Evolutionary conservation across 2,329 filamentous ascomycete species (phyloP), one percentile per base, ranked within the genome.

Genomic region (Fusarium avenaceum): DNA sequence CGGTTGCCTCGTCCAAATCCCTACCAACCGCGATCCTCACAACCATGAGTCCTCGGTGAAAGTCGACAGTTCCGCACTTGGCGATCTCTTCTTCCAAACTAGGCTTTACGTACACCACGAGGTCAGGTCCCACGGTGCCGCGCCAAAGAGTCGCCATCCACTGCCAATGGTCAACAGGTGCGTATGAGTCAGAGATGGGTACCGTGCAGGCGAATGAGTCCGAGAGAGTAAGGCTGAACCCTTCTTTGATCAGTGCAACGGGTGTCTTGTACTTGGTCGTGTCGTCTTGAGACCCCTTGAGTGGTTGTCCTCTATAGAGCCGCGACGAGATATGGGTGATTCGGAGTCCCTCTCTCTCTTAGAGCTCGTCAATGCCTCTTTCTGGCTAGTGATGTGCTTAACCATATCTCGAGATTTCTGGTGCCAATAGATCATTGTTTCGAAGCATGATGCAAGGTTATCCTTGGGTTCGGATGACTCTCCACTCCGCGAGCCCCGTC

Each of bases 141-240:
- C 94, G 89, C 95, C 95, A 98, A 22, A 97, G 86, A 43, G 92
- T 95, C 35, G 95, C 95, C 84, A 96, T 93, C 95, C 95, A 98
- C 78, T 96, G 92, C 94, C 95, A 98, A 80, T 98, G 95, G 73
- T 97, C 94, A n/a, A 92, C 86, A 0, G 92, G 89, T 17, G 89
- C 87, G 77, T 96, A 97, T 8, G 86, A 84, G 75, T 97, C 94
- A 19, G 85, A 82, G 69, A 96, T 93, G 2, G 92, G 90, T 43
- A 94, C 89, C 15, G 85, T 83, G 55, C 87, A 88, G 2, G 94
- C 92, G 76, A 91, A 95, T 47, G 85, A 83, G 76, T 97, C 92
- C 1, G 92, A 90, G 1, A 91, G 86, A 14, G 90, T 91, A 40
- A 97, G 87, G 64, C 93, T 93, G 79, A 93, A 97, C 22, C 92